Percentiles rank a stretch among this genome's conserved stretches.
Evolutionary conservation across 2,329 filamentous ascomycete species (phyloP).

Genomic region (Trichoderma sp.): DNA sequence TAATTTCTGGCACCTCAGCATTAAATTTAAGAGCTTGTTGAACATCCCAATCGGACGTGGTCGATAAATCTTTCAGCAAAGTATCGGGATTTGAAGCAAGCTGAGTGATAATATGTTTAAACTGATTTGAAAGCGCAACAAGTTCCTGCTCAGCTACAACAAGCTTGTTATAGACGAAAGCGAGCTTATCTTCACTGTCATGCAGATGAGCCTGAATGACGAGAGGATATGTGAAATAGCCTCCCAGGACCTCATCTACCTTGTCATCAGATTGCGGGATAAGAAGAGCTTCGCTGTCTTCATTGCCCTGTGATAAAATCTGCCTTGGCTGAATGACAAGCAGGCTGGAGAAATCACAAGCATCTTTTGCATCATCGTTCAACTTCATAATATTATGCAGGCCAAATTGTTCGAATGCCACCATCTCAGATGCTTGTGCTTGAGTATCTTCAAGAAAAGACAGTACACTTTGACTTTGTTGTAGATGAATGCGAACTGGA

Average conservation of each 20-base stretch:
- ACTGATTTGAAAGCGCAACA: constrained; percentile 9
- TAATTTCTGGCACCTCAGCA: background rate
- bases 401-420: constrained; percentile 31
- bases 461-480: constrained; percentile 2
- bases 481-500: constrained; percentile 25
- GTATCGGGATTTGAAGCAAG: background rate
- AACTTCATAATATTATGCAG: constrained; percentile 25
- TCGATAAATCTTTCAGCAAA: background rate
- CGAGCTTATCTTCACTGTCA: background rate
- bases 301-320: background rate
- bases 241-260: background rate
- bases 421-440: constrained; percentile 27
- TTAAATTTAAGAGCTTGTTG: background rate
- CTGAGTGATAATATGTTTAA: background rate
- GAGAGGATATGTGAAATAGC: constrained; percentile 20
- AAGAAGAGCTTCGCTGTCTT: background rate
- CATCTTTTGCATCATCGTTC: constrained; percentile 4
- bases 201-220: constrained; percentile 19
- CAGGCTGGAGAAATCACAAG: constrained; percentile 15
- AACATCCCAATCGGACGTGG: constrained; percentile 6
- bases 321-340: constrained; percentile 18
- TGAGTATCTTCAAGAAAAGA: constrained; percentile 23
- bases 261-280: background rate
- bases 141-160: constrained; percentile 7
- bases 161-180: constrained; percentile 6